Base-by-base conservation (phyloP, 2,329 filamentous ascomycete species). In the Nothopassalora personata region DNA sequence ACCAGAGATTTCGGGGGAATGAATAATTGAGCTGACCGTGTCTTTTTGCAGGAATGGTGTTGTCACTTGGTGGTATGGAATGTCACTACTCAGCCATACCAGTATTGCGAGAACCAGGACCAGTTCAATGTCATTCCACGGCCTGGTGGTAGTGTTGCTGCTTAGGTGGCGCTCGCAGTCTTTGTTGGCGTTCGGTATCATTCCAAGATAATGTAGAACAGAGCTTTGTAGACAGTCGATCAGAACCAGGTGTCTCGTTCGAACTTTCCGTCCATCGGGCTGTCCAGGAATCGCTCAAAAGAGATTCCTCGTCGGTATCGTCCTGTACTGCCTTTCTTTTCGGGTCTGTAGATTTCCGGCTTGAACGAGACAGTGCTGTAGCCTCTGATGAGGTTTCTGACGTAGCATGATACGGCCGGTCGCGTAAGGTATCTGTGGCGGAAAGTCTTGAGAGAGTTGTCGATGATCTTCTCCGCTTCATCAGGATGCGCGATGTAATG, bases 341-440 rank as follows among this genome's bases (percentile, higher is more conserved):
- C 47, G 54, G 55, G 34, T 59, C 55, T 39, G 39, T 62, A 61
- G 10, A 59, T 47, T 15, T 68, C 59, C n/a, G 70, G 70, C 50
- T 53, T 55, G 43, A 67, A 69, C 30, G 65, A 60, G 5, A 71
- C 66, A 5, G 61, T 56, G 0, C 60, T 62, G 59, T 69, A 72
- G 6, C 61, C 64, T 9, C 56, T 23, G 18, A 72, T 64, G 53
- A 72, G 47, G 28, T 56, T 56, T 8, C 70, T 61, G 60, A 70
- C 65, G 50, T 73, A 73, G 56, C 71, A 73, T 11, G 70, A 66
- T 18, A 66, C 64, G 4, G 70, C 71, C 1, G 70, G 69, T 33
- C 66, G 62, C 1, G 69, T 70, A 1, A 67, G 46, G 49, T 71
- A 71, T 10, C 64, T 57, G 8, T 65, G 60, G 9, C 69, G 60